phyloP scores from a whole-genome alignment of 179 eudicot species.

The Pouteria campechiana region DNA sequence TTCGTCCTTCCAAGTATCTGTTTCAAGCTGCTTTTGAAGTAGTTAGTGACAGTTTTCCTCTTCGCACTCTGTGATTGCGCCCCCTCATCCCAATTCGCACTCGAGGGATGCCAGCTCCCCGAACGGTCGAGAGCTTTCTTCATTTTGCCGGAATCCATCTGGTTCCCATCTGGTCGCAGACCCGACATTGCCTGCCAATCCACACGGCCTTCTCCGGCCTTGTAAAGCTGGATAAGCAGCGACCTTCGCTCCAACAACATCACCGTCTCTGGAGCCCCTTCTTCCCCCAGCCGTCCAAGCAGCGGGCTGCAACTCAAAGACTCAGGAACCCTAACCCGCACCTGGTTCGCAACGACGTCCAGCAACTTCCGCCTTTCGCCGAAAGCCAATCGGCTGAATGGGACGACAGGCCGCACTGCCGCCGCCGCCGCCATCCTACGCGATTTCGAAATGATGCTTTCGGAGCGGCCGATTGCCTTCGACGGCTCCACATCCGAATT shows the following conservation, averaged over 20 bases:
- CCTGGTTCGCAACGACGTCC: slow-evolving; percentile 53
- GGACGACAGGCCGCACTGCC: slow-evolving; percentile 19
- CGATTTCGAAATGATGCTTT: slow-evolving; percentile 38
- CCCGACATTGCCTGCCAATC: slow-evolving; percentile 23
- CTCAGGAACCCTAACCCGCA: slow-evolving; percentile 29
- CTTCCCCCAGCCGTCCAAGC: slow-evolving; percentile 38
- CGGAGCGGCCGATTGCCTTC: slow-evolving; percentile 26
- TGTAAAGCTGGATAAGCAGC: slow-evolving; percentile 36
- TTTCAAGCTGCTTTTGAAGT: slow-evolving; percentile 36
- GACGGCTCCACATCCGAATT: slow-evolving; percentile 28
- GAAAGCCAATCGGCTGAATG: slow-evolving; percentile 62
- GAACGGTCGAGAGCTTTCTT: slow-evolving; percentile 44
- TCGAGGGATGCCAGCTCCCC: slow-evolving; percentile 29
- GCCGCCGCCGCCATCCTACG: slow-evolving; percentile 32
- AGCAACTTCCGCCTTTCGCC: slow-evolving; percentile 66
- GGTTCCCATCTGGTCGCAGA: slow-evolving; percentile 21
- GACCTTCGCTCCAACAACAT: slow-evolving; percentile 32
- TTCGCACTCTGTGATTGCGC: slow-evolving; percentile 31
- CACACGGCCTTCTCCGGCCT: slow-evolving; percentile 20
- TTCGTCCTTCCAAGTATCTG: slow-evolving; percentile 50
- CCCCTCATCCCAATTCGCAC: slow-evolving; percentile 28
- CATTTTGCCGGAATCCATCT: slow-evolving; percentile 41
- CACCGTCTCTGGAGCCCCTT: slow-evolving; percentile 20
- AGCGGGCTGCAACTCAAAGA: slow-evolving; percentile 26
- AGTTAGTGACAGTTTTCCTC: slow-evolving; percentile 43